Percentiles rank a stretch among this genome's conserved stretches.
phyloP scores from a whole-genome alignment of 352 stramenopile species.

The Phytopythium delawarense region DNA sequence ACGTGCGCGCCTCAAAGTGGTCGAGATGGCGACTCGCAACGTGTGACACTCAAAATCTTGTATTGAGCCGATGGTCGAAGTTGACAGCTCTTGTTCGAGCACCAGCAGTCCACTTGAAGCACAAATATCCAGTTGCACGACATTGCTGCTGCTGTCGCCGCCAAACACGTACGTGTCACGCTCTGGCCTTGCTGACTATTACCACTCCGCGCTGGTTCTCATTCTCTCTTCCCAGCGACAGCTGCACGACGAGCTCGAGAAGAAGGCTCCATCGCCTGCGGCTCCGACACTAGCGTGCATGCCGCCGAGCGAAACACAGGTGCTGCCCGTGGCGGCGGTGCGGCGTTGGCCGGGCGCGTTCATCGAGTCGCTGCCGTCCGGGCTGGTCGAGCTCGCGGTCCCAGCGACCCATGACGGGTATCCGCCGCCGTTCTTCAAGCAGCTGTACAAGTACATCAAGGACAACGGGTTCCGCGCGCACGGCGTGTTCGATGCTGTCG shows the following conservation, averaged over 20 bases:
- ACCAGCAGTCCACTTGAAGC: too few species aligned
- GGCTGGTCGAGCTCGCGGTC: conserved; percentile 7
- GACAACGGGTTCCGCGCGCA: conserved; percentile 38
- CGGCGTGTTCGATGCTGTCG: conserved; percentile 44
- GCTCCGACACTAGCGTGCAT: conserved; percentile 3
- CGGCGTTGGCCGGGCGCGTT: conserved; percentile 7
- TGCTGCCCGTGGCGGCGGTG: conserved; percentile 7
- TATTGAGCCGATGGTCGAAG: too few species aligned
- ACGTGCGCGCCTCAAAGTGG: too few species aligned
- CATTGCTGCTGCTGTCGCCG: conserved; percentile 1
- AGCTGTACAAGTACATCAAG: conserved; percentile 47
- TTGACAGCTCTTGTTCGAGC: too few species aligned
- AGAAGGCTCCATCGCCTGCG: background rate
- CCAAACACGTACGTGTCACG: conserved; percentile 3
- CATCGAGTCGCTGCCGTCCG: conserved; percentile 5
- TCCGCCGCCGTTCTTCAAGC: conserved; percentile 45
- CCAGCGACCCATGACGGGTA: conserved; percentile 29
- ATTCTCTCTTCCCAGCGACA: background rate
- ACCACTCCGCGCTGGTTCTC: background rate
- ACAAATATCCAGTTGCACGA: too few species aligned
- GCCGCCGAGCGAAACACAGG: conserved; percentile 13
- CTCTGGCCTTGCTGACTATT: too few species aligned
- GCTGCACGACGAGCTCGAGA: conserved; percentile 6
- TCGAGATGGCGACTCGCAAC: too few species aligned
- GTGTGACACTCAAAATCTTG: too few species aligned